A percentile compares a stretch with the other conserved stretches of the same genome.
phyloP scores from a whole-genome alignment of 2,329 filamentous ascomycete species.

The Fusarium dlaminii region DNA sequence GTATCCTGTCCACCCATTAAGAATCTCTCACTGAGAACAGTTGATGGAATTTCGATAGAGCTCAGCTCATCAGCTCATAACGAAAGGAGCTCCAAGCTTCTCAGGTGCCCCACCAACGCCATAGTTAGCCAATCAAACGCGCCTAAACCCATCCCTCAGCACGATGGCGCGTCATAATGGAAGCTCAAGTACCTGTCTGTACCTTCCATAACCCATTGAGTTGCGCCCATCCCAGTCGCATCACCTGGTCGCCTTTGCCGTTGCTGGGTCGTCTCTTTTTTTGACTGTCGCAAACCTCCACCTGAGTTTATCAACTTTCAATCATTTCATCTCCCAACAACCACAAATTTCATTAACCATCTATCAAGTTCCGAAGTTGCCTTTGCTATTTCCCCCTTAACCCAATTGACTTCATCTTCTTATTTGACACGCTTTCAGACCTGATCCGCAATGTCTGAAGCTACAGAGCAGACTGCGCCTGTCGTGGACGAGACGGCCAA shows the following conservation, averaged over 20 bases:
- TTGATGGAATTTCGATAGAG: background rate
- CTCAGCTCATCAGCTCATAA: background rate
- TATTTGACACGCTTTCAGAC: background rate
- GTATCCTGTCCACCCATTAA: background rate
- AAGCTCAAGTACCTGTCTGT: background rate
- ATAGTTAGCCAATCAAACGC: conserved; percentile 28
- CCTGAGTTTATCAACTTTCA: conserved; percentile 7
- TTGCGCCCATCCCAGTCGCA: background rate
- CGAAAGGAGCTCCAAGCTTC: conserved; percentile 3
- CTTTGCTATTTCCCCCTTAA: background rate
- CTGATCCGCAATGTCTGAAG: conserved; percentile 43
- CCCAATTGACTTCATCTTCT: background rate
- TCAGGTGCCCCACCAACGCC: background rate
- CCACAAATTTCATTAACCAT: conserved; percentile 1
- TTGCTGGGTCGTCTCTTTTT: conserved; percentile 34
- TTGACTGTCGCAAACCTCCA: conserved; percentile 39
- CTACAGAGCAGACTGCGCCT: conserved; percentile 40
- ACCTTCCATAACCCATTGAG: background rate
- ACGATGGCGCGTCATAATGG: conserved; percentile 37
- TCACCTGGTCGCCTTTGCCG: conserved; percentile 18
- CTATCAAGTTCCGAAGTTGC: background rate
- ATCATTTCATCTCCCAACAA: conserved; percentile 21
- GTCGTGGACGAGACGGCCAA: conserved; percentile 32
- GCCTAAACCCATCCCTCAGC: background rate
- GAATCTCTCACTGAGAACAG: background rate